Evolutionary conservation across 768 basidiomycete genomes (phyloP), one percentile per base, ranked within the genome.

Genomic region (Boletus tomentosulus): DNA sequence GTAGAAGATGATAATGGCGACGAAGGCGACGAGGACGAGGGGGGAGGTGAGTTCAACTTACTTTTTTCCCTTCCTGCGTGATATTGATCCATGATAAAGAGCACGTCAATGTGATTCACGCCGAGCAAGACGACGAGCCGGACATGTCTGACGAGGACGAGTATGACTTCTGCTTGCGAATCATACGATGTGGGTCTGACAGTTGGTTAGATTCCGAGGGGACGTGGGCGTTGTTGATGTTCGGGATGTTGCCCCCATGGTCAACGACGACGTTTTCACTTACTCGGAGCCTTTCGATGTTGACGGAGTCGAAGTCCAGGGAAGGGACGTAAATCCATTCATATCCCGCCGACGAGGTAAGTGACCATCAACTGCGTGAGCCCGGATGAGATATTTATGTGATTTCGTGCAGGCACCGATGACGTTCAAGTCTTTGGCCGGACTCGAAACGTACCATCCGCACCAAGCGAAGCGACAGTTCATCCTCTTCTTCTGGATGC

Each of bases 401-500:
- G 22, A 37, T 50, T 48, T 47, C 39, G 28, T 55, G 41, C 53
- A 80, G 75, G 61, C 50, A 79, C 81, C 31, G 85, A 86, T 45
- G 80, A 79, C 54, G 55, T 79, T 22, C 80, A 82, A 37, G 73
- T 87, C 31, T 87, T 89, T 58, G 87, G 87, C 33, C 76, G 86
- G 46, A 61, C 79, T 41, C 76, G 87, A 61, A 79, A 77, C 55
- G 67, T 68, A 3, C 70, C 78, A 31, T 65, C 78, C 10, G 73
- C 80, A 24, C 78, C 79, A n/a, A 76, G 82, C 25, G 89, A 91
- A 61, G 76, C 86, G 15, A 86, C 85, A 11, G 84, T 85, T 0
- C 94, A 96, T 64, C 93, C 93, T 6, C 76, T 96, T 7, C 78
- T 96, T 13, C 64, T 90, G 22, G 89, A 95, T 56, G 78, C 75